phyloP scores from a whole-genome alignment of 2,329 filamentous ascomycete species.

The Exophiala calicioides region DNA sequence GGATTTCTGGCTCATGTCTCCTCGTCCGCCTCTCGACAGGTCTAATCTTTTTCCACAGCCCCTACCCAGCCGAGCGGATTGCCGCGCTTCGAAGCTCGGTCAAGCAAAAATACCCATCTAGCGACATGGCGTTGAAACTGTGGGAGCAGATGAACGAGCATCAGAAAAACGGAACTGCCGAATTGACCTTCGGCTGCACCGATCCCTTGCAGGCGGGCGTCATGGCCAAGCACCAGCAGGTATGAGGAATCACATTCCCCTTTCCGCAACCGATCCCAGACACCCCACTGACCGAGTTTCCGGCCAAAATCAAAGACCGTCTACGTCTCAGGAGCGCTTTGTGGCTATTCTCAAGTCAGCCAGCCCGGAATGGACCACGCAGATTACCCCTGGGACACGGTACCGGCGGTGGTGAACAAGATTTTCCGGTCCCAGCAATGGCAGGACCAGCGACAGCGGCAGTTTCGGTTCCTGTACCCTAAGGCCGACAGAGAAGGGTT shows the following conservation, averaged over 20 bases:
- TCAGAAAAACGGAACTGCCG: conserved; percentile 6
- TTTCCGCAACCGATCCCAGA: not conserved
- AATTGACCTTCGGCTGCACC: conserved; percentile 11
- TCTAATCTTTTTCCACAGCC: not conserved
- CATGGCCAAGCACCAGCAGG: conserved; percentile 18
- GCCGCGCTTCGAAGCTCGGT: conserved; percentile 10
- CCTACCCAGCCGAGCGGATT: conserved; percentile 12
- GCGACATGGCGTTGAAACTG: conserved; percentile 10
- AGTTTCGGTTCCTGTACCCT: conserved; percentile 39
- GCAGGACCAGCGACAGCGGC: conserved; percentile 45
- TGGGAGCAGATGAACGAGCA: conserved; percentile 13
- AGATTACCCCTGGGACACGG: conserved; percentile 48
- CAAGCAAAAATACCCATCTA: conserved; percentile 7
- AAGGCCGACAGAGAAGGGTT: conserved; percentile 36
- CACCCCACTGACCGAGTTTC: not conserved
- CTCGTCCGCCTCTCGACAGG: too few species aligned
- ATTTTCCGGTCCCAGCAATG: conserved; percentile 45
- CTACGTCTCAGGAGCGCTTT: conserved; percentile 46
- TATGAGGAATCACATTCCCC: not conserved
- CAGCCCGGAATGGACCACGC: conserved; percentile 45
- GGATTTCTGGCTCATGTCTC: not conserved
- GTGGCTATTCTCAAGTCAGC: conserved; percentile 41
- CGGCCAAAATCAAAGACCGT: too few species aligned
- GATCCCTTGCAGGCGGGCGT: conserved; percentile 7
- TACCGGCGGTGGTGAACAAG: conserved; percentile 44